These are phyloP conservation scores for Exophiala calicioides DNA, from an alignment of 2,329 filamentous ascomycete genomes.

Conservation along the genomic window DNA sequence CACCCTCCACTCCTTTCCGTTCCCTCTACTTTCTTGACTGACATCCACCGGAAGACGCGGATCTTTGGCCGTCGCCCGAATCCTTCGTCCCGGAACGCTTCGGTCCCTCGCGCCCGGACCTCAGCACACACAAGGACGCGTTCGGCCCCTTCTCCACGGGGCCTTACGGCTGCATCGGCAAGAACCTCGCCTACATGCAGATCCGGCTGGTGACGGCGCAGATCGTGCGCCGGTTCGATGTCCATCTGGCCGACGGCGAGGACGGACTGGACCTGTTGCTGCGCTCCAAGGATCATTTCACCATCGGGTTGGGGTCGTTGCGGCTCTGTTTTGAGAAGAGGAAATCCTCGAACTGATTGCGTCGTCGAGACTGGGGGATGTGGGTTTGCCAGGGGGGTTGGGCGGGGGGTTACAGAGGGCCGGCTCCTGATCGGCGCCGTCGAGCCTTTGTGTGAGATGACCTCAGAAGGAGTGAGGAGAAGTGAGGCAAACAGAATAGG, in stretches of 20 bases:
- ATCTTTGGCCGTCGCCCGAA: conserved; percentile 24
- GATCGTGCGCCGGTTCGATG: conserved; percentile 32
- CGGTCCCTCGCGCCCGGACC: conserved; percentile 35
- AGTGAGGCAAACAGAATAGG: too few relatives aligned
- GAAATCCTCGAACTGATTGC: too few relatives aligned
- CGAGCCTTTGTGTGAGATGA: too few relatives aligned
- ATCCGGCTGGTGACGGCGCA: conserved; percentile 29
- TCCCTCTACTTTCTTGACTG: neutral
- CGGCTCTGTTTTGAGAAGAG: conserved; percentile 15
- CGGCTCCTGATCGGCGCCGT: too few relatives aligned
- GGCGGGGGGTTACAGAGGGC: too few relatives aligned
- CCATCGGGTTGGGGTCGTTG: conserved; percentile 2
- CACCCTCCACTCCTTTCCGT: too few relatives aligned
- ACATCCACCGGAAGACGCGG: conserved; percentile 14
- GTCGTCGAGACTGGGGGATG: too few relatives aligned
- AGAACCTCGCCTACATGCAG: conserved; percentile 35
- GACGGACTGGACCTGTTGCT: conserved; percentile 22
- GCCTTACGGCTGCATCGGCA: conserved; percentile 35
- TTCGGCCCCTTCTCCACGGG: conserved; percentile 39
- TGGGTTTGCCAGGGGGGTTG: too few relatives aligned
- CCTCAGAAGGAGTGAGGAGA: too few relatives aligned
- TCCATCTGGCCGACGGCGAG: conserved; percentile 33
- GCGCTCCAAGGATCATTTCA: conserved; percentile 30
- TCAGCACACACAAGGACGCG: conserved; percentile 37
- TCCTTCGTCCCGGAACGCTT: conserved; percentile 44